Conservation (phyloP, 1,139 yeast species). For the Pichia sp. region DNA sequence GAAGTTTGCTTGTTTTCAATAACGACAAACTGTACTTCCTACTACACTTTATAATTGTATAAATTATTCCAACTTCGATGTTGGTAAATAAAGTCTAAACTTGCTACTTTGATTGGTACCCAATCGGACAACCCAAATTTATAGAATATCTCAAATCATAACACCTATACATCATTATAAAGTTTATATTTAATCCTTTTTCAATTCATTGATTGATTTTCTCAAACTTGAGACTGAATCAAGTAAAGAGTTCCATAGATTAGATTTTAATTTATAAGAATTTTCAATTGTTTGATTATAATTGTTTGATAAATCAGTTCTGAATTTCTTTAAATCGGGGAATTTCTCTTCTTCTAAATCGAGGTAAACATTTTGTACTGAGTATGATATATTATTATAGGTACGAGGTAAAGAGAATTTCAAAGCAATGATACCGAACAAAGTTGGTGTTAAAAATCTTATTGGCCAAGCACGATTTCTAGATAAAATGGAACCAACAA, state of each 20-base stretch:
- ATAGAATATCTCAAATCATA: too few relatives aligned
- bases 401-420: conserved; percentile 32
- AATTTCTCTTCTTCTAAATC: conserved; percentile 26
- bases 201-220: conserved; percentile 3
- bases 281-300: neutral
- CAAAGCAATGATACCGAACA: conserved; percentile 40
- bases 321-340: conserved; percentile 30
- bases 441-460: conserved; percentile 44
- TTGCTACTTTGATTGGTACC: too few relatives aligned
- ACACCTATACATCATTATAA: too few relatives aligned
- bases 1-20: too few relatives aligned
- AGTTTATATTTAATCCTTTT: conserved; percentile 9
- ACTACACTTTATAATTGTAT: too few relatives aligned
- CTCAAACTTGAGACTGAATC: conserved; percentile 9
- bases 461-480: conserved; percentile 40
- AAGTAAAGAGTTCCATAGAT: conserved; percentile 13
- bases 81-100: too few relatives aligned
- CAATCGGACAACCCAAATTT: too few relatives aligned
- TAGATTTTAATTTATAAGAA: conserved; percentile 1
- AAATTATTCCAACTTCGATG: too few relatives aligned
- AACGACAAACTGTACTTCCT: too few relatives aligned
- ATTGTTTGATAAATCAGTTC: conserved; percentile 12
- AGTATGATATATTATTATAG: conserved; percentile 25
- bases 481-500: conserved; percentile 50
- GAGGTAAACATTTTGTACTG: conserved; percentile 16